Evolutionary conservation across 1,284 basidiomycete genomes (phyloP).

Genomic region (Austropuccinia psidii): DNA sequence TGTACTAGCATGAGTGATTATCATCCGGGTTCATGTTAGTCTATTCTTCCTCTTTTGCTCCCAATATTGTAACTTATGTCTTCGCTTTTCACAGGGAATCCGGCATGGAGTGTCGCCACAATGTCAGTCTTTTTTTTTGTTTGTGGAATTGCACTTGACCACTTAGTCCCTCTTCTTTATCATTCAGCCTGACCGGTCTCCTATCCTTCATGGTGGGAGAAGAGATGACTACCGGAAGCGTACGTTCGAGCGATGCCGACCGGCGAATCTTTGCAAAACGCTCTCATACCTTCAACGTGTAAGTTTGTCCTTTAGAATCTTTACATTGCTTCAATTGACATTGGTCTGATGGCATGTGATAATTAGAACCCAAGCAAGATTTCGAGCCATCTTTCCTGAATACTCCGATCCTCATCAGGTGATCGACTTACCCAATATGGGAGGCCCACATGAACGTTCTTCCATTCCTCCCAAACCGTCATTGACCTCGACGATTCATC

Average conservation of each 20-base stretch:
- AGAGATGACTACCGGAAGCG: constrained; percentile 89
- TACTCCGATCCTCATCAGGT: background rate
- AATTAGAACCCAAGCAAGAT: background rate
- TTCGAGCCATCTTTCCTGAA: constrained; percentile 11
- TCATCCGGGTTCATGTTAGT: constrained; percentile 73
- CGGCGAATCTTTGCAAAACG: constrained; percentile 67
- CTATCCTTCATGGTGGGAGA: constrained; percentile 93
- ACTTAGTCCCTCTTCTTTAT: constrained; percentile 46
- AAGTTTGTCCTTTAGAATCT: constrained; percentile 42
- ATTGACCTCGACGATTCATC: background rate
- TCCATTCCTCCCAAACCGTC: background rate
- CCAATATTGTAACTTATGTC: constrained; percentile 9
- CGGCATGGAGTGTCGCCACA: constrained; percentile 84
- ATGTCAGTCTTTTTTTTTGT: constrained; percentile 54
- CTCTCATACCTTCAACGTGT: constrained; percentile 77
- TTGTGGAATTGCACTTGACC: background rate
- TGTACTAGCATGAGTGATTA: constrained; percentile 95
- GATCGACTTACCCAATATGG: constrained; percentile 13
- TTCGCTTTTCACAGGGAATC: constrained; percentile 62
- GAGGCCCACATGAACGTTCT: background rate
- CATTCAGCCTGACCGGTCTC: constrained; percentile 73
- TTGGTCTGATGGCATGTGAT: background rate
- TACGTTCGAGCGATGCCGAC: constrained; percentile 69
- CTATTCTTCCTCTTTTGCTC: constrained; percentile 35
- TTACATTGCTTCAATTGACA: constrained; percentile 31